phyloP scores from a whole-genome alignment of 2,329 filamentous ascomycete genomes.

The Paecilomyces sp. region DNA sequence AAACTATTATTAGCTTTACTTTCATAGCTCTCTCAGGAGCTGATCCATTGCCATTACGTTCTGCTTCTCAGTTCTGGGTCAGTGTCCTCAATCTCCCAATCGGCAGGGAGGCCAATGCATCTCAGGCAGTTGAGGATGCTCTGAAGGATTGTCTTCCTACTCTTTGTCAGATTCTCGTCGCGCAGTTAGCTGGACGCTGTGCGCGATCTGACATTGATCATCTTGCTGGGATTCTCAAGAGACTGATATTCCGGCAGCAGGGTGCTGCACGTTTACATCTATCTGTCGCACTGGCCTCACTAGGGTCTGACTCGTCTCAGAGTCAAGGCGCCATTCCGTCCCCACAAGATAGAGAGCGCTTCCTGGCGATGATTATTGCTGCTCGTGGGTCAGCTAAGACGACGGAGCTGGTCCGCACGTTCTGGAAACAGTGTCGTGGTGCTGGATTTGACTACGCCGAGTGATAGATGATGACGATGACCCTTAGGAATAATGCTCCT shows the following conservation, averaged over 20 bases:
- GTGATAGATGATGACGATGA: constrained; percentile 5
- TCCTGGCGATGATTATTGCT: constrained; percentile 31
- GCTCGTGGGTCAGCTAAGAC: constrained; percentile 33
- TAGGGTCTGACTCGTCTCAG: constrained; percentile 14
- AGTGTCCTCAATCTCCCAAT: constrained; percentile 27
- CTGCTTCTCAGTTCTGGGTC: constrained; percentile 38
- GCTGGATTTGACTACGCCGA: constrained; percentile 33
- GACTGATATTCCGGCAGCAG: constrained; percentile 35
- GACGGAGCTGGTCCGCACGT: constrained; percentile 30
- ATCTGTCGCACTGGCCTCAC: constrained; percentile 24
- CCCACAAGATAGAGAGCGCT: constrained; percentile 32
- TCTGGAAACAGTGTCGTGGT: constrained; percentile 40
- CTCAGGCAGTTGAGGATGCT: constrained; percentile 18
- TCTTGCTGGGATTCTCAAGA: constrained; percentile 34
- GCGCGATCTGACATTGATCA: constrained; percentile 39
- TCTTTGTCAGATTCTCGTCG: constrained; percentile 32
- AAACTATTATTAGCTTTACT: constrained; percentile 32
- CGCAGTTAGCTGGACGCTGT: constrained; percentile 35
- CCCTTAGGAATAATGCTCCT: background rate
- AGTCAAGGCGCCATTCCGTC: constrained; percentile 15
- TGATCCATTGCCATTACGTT: constrained; percentile 41
- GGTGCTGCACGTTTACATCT: constrained; percentile 31
- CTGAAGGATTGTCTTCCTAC: constrained; percentile 29
- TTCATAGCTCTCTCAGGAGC: constrained; percentile 33
- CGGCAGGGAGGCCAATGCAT: constrained; percentile 12